Percentiles rank a stretch among this genome's conserved stretches.
Conservation (phyloP, 2,329 filamentous ascomycete genomes). For the Zasmidium angulare region DNA sequence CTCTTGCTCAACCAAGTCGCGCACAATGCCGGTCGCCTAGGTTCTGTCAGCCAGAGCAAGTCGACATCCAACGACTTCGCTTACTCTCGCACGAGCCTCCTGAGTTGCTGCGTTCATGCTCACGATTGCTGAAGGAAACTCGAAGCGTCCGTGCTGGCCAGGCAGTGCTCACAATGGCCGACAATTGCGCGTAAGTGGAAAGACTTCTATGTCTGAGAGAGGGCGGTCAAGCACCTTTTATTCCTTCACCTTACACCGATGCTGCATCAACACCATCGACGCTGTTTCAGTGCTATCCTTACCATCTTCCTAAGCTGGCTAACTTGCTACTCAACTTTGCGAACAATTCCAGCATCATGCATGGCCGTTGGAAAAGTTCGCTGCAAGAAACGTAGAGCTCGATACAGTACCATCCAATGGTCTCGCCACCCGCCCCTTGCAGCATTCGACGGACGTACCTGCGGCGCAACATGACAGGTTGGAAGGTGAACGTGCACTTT, state of each 20-base stretch:
- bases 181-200: no score
- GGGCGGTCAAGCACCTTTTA: not conserved
- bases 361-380: not conserved
- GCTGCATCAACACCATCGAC: not conserved
- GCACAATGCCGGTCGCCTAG: not conserved
- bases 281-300: not conserved
- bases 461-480: not conserved
- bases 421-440: not conserved
- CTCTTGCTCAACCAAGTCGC: not conserved
- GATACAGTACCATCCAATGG: not conserved
- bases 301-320: not conserved
- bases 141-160: no score
- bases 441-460: not conserved
- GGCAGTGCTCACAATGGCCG: no score
- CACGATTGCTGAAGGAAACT: no score
- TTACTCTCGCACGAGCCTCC: not conserved
- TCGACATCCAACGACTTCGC: not conserved
- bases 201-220: no score
- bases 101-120: not conserved
- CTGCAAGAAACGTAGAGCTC: not conserved
- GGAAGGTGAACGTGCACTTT: not conserved
- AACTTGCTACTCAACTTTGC: not conserved
- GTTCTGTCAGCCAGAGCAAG: not conserved
- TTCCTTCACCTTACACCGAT: not conserved
- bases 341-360: not conserved